phyloP scores from a whole-genome alignment of 2,329 filamentous ascomycete genomes.

The Emergomyces pasteurianus region DNA sequence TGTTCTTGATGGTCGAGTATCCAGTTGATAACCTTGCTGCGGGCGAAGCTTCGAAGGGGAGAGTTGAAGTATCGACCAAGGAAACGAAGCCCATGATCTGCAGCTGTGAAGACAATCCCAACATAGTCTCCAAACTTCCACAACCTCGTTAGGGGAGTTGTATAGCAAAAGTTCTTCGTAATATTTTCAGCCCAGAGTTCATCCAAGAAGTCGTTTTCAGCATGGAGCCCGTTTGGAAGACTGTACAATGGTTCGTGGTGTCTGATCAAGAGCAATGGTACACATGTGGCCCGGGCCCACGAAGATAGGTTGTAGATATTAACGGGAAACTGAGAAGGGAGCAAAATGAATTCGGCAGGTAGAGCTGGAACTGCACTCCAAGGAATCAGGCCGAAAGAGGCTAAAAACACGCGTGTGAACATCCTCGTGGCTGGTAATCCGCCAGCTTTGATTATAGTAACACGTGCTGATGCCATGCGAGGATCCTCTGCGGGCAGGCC shows the following conservation, averaged over 20 bases:
- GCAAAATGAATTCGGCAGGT: conserved; percentile 23
- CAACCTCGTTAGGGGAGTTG: not conserved
- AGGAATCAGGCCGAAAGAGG: conserved; percentile 24
- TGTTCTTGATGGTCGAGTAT: conserved; percentile 22
- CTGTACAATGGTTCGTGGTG: conserved; percentile 19
- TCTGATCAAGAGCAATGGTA: not conserved
- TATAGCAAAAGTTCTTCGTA: conserved; percentile 10
- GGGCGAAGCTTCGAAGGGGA: conserved; percentile 10
- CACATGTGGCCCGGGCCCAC: not conserved
- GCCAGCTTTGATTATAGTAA: conserved; percentile 8
- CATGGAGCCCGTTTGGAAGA: conserved; percentile 15
- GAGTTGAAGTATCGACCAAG: conserved; percentile 12
- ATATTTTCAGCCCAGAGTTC: conserved; percentile 21
- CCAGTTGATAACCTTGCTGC: conserved; percentile 18
- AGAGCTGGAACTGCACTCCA: conserved; percentile 23
- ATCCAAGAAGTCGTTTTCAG: conserved; percentile 19
- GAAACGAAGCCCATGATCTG: conserved; percentile 13
- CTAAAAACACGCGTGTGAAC: conserved; percentile 21
- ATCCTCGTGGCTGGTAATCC: conserved; percentile 9
- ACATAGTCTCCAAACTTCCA: not conserved
- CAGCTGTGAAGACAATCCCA: not conserved
- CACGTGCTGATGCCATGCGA: not conserved
- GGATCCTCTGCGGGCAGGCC: not conserved
- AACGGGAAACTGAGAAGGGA: conserved; percentile 18
- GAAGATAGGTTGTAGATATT: conserved; percentile 22